These are phyloP conservation scores for Anisodus acutangulus DNA, from an alignment of 257 asterid genomes.

Conservation along the genomic window DNA sequence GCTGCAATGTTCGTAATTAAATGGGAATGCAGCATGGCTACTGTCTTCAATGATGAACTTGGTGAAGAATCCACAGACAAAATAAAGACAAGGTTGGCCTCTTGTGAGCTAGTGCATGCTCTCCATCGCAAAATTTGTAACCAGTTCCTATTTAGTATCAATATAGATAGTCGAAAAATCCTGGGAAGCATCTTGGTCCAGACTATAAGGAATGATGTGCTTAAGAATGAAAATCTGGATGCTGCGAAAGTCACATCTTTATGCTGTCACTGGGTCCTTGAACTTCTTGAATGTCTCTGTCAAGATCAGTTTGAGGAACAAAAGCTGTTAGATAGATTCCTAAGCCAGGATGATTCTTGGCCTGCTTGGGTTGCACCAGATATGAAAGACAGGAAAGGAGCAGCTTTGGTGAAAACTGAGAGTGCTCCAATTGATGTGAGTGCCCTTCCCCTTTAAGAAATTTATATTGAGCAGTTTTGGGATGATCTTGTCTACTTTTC, in stretches of 20 bases:
- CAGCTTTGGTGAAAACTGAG: conserved; percentile 50
- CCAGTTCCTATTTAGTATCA: conserved; percentile 52
- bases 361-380: conserved; percentile 73
- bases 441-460: conserved; percentile 29
- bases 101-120: conserved; percentile 64
- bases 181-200: conserved; percentile 64
- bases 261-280: conserved; percentile 75
- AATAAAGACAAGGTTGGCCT: conserved; percentile 56
- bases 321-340: conserved; percentile 67
- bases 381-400: conserved; percentile 40
- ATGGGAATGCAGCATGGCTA: conserved; percentile 76
- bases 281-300: conserved; percentile 63
- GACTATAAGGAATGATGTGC: conserved; percentile 52
- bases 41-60: conserved; percentile 49
- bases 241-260: conserved; percentile 58
- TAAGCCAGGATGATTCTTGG: conserved; percentile 68
- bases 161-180: conserved; percentile 43
- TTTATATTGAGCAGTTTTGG: conserved; percentile 17
- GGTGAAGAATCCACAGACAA: conserved; percentile 51
- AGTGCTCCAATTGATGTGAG: conserved; percentile 62
- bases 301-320: conserved; percentile 77
- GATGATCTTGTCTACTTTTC: conserved; percentile 22
- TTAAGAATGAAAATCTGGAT: conserved; percentile 53
- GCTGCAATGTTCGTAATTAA: conserved; percentile 69
- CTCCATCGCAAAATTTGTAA: conserved; percentile 51